Base-by-base conservation (phyloP, 352 stramenopile species). In the Pythium chondricola region DNA sequence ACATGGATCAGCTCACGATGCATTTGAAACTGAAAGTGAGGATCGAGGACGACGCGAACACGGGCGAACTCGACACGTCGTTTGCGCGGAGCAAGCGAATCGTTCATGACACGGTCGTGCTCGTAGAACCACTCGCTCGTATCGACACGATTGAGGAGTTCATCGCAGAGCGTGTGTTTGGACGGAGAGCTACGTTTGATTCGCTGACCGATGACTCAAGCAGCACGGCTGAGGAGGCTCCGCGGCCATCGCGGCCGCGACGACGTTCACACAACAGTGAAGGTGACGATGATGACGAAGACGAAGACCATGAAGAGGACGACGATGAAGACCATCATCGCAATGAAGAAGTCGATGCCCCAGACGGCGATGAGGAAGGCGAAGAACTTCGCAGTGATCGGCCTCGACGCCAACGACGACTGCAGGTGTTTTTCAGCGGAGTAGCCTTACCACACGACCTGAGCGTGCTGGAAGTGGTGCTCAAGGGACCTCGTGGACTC, bases 121-220 rank as follows among this genome's bases (percentile, higher is more conserved):
- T 90, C 0, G 79, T 90, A 9, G 79, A 90, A 29, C 79, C 79
- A 13, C 67, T 90, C 26, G 79, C 79, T 17, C 63, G 79, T 13
- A 79, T 90, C 30, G 75, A 86, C 38, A 88, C 79, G 25, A 86
- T 90, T 42, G 75, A 90, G 40, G 74, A 83, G 26, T 90, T 88
- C 49, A 83, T 90, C 9, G 48, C 52, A 7, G 79, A 85, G 33
- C 81, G 85, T 41, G 41, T 88, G 4, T 85, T 86, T 56, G 75
- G 73, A 3, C 53, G 58, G 2, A 46, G 61, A 18, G 69, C 61
- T 4, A 69, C 67, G 9, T 39, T 81, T 16, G 64, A 72, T 21
- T 61, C 65, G 3, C 50, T 78, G 13, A 36, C 33, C 5, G 54
- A 71, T 24, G 67, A n/a, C n/a, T n/a, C n/a, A 69, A 3, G 54